Percentiles rank a stretch among this genome's conserved stretches.
These are phyloP conservation scores for Thermothelomyces thermophilus DNA, from an alignment of 2,329 filamentous ascomycete species.

Conservation along the genomic window DNA sequence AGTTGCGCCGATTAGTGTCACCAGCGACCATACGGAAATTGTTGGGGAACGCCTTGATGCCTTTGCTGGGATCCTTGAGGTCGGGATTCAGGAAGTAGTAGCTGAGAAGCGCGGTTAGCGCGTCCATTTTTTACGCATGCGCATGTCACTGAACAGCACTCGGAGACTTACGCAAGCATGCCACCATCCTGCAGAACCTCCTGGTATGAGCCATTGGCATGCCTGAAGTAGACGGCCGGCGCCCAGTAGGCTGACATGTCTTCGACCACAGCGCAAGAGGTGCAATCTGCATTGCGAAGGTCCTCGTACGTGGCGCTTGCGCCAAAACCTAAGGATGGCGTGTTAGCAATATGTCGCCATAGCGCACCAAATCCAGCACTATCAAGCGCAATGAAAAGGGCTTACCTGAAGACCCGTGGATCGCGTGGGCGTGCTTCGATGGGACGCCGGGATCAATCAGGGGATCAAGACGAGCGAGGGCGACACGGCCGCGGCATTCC, in stretches of 20 bases:
- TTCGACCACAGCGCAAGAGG: slow-evolving; percentile 70
- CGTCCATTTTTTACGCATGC: too few relatives aligned
- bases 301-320: slow-evolving; percentile 49
- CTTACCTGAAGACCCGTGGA: slow-evolving; percentile 73
- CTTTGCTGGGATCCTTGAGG: slow-evolving; percentile 28
- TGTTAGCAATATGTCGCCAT: background rate
- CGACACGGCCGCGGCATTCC: slow-evolving; percentile 67
- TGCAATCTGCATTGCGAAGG: slow-evolving; percentile 60
- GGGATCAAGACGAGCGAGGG: slow-evolving; percentile 69
- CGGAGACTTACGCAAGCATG: slow-evolving; percentile 67
- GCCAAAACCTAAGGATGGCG: slow-evolving; percentile 52
- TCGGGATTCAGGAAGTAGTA: slow-evolving; percentile 71
- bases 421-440: slow-evolving; percentile 63
- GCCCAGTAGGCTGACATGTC: slow-evolving; percentile 90
- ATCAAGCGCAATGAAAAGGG: slow-evolving; percentile 18
- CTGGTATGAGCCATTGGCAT: slow-evolving; percentile 59
- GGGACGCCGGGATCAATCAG: slow-evolving; percentile 56
- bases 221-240: slow-evolving; percentile 70
- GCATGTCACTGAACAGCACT: too few relatives aligned
- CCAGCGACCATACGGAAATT: slow-evolving; percentile 81
- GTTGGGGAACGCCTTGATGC: slow-evolving; percentile 66
- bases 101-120: slow-evolving; percentile 36
- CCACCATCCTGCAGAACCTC: slow-evolving; percentile 70
- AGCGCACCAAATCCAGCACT: too few relatives aligned
- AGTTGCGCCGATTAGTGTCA: slow-evolving; percentile 60